Conservation (phyloP, 352 stramenopile species). For the Pythium phragmiticola region DNA sequence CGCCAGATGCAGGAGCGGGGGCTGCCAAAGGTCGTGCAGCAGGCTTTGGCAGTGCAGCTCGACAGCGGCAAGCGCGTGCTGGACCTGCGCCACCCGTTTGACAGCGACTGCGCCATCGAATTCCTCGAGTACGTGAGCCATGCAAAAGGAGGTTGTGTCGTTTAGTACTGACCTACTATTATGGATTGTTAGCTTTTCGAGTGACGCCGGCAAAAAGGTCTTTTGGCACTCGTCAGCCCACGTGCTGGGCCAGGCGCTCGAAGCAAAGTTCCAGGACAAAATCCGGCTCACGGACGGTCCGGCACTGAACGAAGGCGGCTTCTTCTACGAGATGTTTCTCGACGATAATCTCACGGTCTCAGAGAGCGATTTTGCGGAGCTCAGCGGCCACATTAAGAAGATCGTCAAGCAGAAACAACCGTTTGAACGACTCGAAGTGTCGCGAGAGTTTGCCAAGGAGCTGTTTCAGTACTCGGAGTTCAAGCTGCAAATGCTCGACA, state of each 20-base stretch:
- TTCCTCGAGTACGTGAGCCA: constrained; percentile 57
- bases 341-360: constrained; percentile 63
- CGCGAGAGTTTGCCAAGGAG: constrained; percentile 89
- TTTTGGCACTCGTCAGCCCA: constrained; percentile 99
- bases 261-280: constrained; percentile 95
- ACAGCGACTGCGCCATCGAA: constrained; percentile 43
- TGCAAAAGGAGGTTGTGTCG: neutral
- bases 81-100: constrained; percentile 50
- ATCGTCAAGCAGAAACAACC: constrained; percentile 94
- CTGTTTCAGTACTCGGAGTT: constrained; percentile 94
- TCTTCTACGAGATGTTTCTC: constrained; percentile 97
- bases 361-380: constrained; percentile 66
- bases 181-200: constrained; percentile 48
- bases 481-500: constrained; percentile 96
- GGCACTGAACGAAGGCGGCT: constrained; percentile 94
- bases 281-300: constrained; percentile 95
- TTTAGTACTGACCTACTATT: neutral
- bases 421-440: constrained; percentile 91
- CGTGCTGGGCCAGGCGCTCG: constrained; percentile 97
- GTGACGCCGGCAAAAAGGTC: constrained; percentile 72
- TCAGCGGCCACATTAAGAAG: constrained; percentile 92
- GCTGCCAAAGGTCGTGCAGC: constrained; percentile 50
- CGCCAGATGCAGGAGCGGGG: constrained; percentile 51
- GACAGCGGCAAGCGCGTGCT: constrained; percentile 42
- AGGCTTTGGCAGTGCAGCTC: constrained; percentile 51